Evolutionary conservation across 1,284 basidiomycete genomes (phyloP), one percentile per base, ranked within the genome.

Genomic region (Apiotrichum siamense): DNA sequence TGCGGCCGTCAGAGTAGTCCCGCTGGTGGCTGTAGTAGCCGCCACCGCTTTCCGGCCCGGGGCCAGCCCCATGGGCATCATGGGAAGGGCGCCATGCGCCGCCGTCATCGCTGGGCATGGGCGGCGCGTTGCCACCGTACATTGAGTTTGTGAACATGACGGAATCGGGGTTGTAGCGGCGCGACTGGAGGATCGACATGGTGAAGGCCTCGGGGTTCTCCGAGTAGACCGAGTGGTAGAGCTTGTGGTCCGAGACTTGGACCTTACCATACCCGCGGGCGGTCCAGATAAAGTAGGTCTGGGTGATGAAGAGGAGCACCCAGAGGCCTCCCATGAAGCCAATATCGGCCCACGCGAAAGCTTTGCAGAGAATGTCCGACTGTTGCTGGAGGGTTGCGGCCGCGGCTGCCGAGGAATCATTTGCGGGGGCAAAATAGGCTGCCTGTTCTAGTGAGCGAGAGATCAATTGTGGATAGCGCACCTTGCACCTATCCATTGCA

Each of bases 331-430:
- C 86, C 88, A 94, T 92, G 56, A 94, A 76, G 32, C 91, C 91
- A n/a, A 94, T 76, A 65, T 88, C 86, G 6, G 88, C 86, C 88
- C 88, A 94, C 7, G 88, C 79, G 66, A 94, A 91, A 48, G 92
- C 85, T 45, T 84, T 78, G 74, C 91, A 94, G 17, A 94, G 77
- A 1, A 79, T 82, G 41, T 83, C 71, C 9, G 81, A 83, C 70
- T 86, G 81, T 21, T 61, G 55, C 11, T 47, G 47, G 9, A 69
- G 58, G 4, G 64, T 66, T 23, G 58, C 44, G 23, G 55, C 62
- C 10, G 55, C 54, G 12, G 56, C 53, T 1, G 58, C 47, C 12
- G 72, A 69, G 12, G 76, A 73, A 24, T 71, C 59, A 50, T 69
- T 62, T 20, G 60, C 57, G 11, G 62, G 47, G 4, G 52, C 39